Base-by-base conservation (phyloP, 768 basidiomycete genomes). In the Kwoniella botswanensis region DNA sequence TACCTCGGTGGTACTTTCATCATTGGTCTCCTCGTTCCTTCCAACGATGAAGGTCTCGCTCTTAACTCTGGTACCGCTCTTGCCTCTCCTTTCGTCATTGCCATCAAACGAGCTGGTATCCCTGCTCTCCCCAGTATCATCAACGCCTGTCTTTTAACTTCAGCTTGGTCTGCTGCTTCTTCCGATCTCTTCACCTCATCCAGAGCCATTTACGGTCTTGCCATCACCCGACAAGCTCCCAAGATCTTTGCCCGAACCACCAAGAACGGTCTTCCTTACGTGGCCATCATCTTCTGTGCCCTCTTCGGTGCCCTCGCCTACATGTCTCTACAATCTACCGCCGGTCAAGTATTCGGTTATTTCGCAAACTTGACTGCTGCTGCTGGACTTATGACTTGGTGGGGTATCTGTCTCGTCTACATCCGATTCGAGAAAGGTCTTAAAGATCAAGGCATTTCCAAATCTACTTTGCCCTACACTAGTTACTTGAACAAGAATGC, bases 101-200 rank as follows among this genome's bases (percentile, higher is more conserved):
- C 94, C 63, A 85, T 85, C 72, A 60, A 77, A 64, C 74, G 86
- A 55, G 90, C 94, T 7, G 95, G 96, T n/a, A 98, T 97, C 83
- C 91, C 89, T 74, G 87, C 85, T 5, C 84, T 97, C 1, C 94
- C 95, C 18, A 91, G 90, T 54, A 91, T 94, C 79, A 83, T 88
- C 78, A 80, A 77, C 74, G 76, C 78, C 88, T 80, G 82, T 81
- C 86, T 96, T 15, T 84, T 98, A 73, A 93, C 91, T 50, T 93
- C 93, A 2, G 94, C 94, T 5, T 94, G 92, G 91, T 96, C 94
- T 26, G 94, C 94, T 43, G 93, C 92, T 5, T 90, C 90, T 24
- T 92, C 91, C 81, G 93, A 96, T 81, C 82, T 97, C 57, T 96
- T 93, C 85, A 94, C 93, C 3, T 90, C 91, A 57, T 94, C 93